These are phyloP conservation scores for Primulina tabacum DNA, from an alignment of 257 asterid species.

Conservation along the genomic window DNA sequence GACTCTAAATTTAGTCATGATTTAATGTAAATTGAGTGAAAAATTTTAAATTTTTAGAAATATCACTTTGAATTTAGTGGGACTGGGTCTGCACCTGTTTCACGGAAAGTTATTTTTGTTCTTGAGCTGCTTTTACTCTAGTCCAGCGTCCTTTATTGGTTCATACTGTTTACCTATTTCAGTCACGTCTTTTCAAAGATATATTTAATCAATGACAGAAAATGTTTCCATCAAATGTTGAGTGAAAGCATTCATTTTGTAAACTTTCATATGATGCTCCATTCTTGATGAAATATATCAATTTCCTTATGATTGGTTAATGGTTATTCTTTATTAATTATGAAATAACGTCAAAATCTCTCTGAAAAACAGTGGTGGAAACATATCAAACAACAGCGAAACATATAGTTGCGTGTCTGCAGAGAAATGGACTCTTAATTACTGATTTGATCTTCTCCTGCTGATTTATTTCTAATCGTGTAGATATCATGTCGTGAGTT, in stretches of 20 bases:
- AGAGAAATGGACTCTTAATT: constrained; percentile 6
- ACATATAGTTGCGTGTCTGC: neutral
- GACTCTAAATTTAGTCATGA: no score
- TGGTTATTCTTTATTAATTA: constrained; percentile 11
- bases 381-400: neutral
- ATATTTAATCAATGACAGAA: neutral
- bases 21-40: no score
- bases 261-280: constrained; percentile 6
- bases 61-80: neutral
- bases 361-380: constrained; percentile 2
- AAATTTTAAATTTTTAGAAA: neutral
- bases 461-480: constrained; percentile 1
- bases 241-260: constrained; percentile 2
- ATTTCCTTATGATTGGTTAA: constrained; percentile 8
- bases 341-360: constrained; percentile 9
- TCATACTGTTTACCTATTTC: constrained; percentile 5
- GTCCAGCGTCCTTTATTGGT: constrained; percentile 10
- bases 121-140: constrained; percentile 5
- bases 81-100: neutral
- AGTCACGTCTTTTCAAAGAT: neutral
- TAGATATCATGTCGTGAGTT: neutral
- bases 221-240: neutral
- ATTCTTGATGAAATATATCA: constrained; percentile 3
- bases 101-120: constrained; percentile 1
- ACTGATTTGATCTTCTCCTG: constrained; percentile 8